Base-by-base conservation (phyloP, 2,329 filamentous ascomycete species). In the Fusarium sacchari region DNA sequence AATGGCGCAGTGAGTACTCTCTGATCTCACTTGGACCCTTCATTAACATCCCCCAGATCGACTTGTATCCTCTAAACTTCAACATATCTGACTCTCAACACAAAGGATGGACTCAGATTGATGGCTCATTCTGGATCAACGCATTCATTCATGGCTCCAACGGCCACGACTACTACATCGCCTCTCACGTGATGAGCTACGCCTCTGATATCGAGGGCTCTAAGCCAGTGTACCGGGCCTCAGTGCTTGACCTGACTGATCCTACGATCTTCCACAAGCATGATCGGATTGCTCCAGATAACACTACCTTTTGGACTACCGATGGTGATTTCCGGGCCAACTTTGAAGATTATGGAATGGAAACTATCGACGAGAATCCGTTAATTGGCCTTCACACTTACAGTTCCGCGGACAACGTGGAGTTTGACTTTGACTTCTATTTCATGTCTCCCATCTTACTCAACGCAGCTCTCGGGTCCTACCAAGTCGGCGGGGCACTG, bases 21-120 rank as follows among this genome's bases (percentile, higher is more conserved):
- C 3, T 4, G 9, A 1, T 12, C 3, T 18, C 17, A 1, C 13
- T 22, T 7, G 2, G 6, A 17, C 14, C 0, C 7, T 18, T 13
- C 14, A 5, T 13, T 57, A 22, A 57, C 7, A 20, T 57, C 8
- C 28, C n/a, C 6, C 12, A 57, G 53, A 22, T 57, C 13, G 17
- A 20, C 18, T 22, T 11, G 18, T 43, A 44, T 34, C 53, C 39
- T 46, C 18, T 57, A 0, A 57, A 22, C 22, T 57, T 44, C 28
- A 57, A 57, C 14, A 43, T 57, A n/a, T 57, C 53, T 0, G 39
- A 57, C 6, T 44, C 39, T 12, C 28, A 57, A 26, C n/a, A 44
- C 10, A 43, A 22, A 0, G 53, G 28, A 12, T 57, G 28, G 53
- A 57, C 53, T 9, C 39, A 57, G 9, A 34, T 46, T 7, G n/a